Percentiles rank a stretch among this genome's conserved stretches.
These are phyloP conservation scores for Sporothrix curviconia DNA, from an alignment of 2,329 filamentous ascomycete genomes.

Conservation along the genomic window DNA sequence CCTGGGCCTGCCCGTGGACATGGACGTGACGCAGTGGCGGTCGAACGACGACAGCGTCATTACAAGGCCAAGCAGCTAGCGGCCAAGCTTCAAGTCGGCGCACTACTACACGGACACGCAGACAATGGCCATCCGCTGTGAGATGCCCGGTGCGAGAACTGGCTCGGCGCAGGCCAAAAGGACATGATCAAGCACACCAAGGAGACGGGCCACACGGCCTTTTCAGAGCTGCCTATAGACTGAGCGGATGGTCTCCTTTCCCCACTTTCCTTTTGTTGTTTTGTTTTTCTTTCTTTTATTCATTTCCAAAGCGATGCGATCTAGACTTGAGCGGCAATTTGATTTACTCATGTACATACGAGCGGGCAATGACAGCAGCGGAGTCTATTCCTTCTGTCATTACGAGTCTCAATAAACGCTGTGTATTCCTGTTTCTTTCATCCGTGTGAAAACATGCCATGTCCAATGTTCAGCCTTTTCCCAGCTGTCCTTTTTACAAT, in stretches of 20 bases:
- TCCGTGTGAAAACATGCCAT: too few species aligned
- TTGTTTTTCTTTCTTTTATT: not conserved
- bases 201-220: conserved; percentile 51
- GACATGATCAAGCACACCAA: conserved; percentile 57
- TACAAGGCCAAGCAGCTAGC: conserved; percentile 59
- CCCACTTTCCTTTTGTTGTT: not conserved
- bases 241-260: not conserved
- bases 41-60: conserved; percentile 60
- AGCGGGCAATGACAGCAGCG: too few species aligned
- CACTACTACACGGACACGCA: conserved; percentile 89
- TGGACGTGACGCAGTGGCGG: conserved; percentile 60
- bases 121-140: conserved; percentile 72
- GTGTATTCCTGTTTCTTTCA: too few species aligned
- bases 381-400: too few species aligned
- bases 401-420: too few species aligned
- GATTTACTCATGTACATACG: not conserved
- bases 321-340: too few species aligned
- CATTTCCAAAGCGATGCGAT: conserved; percentile 1
- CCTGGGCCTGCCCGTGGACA: conserved; percentile 58
- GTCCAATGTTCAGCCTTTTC: too few species aligned
- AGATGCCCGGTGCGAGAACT: conserved; percentile 53
- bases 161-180: conserved; percentile 60
- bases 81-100: conserved; percentile 54
- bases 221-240: conserved; percentile 28
- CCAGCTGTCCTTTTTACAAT: too few species aligned